Base-by-base conservation (phyloP, 768 basidiomycete genomes). In the Kondoa malvinella region DNA sequence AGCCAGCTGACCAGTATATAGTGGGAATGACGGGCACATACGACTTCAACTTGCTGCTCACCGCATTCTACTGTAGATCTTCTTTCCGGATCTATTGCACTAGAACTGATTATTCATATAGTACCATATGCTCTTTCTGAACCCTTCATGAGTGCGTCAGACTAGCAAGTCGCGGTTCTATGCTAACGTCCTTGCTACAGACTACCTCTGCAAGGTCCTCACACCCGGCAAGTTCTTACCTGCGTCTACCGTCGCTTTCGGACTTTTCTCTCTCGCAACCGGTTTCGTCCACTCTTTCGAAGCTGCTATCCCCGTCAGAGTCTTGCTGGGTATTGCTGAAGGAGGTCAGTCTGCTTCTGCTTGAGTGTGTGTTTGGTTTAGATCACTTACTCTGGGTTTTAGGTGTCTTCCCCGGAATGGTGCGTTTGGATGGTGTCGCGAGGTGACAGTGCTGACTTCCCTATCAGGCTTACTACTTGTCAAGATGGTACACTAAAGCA, bases 401-500 rank as follows among this genome's bases (percentile, higher is more conserved):
- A 50, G 40, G 40, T 21, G 40, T 50, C 21, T 50, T 50, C 40
- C 40, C 40, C 21, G 40, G 40, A 50, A 50, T 50, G 40, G 40
- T 50, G 40, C 21, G 40, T 50, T 21, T 8, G 40, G n/a, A n/a
- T n/a, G 12, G 40, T 8, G 40, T 50, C 40, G 21, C 40, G 8
- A 50, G 40, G 8, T 50, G 8, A 8, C 8, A 8, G 8, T 50
- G 40, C 21, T 50, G 40, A 8, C 40, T 50, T 50, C 8, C 40
- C 40, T 50, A n/a, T n/a, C 21, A 50, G 67, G 67, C 68, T 27
- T 70, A 67, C 50, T 65, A 67, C 32, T 65, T 67, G 34, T 27
- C 58, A 58, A 34, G 67, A 50, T 65, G 26, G 57, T 73, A 71
- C 58, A 67, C 70, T 64, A 71, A 67, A 58, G 64, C 61, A 33